Evolutionary conservation across 352 stramenopile species (phyloP).

Genomic region (Poterioochromonas sp.): DNA sequence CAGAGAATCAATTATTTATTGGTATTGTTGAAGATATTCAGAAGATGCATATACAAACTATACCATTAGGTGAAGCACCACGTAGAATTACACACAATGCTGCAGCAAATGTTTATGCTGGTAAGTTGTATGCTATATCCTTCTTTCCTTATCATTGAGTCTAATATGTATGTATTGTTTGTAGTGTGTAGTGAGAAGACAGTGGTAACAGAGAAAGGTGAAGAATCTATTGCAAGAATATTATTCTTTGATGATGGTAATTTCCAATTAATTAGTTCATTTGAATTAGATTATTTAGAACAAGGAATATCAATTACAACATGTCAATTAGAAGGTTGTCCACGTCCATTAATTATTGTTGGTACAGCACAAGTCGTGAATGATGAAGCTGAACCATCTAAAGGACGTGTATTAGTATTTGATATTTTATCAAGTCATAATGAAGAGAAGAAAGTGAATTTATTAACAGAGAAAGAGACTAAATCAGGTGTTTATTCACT

Average conservation of each 20-base stretch:
- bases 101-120: neutral
- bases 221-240: neutral
- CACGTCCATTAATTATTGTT: slow-evolving; percentile 48
- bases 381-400: slow-evolving; percentile 76
- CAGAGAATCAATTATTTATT: slow-evolving; percentile 84
- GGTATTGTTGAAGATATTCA: slow-evolving; percentile 97
- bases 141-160: slow-evolving; percentile 23
- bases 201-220: neutral
- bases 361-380: slow-evolving; percentile 71
- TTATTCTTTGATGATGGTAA: slow-evolving; percentile 21
- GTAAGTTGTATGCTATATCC: neutral
- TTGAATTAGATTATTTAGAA: slow-evolving; percentile 13
- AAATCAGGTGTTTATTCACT: slow-evolving; percentile 81
- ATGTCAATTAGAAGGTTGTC: slow-evolving; percentile 49
- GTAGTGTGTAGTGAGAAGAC: neutral
- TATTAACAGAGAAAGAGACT: slow-evolving; percentile 79
- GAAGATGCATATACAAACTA: slow-evolving; percentile 95
- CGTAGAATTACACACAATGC: slow-evolving; percentile 68
- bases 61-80: slow-evolving; percentile 81
- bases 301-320: neutral
- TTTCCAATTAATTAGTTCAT: neutral
- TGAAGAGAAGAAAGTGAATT: slow-evolving; percentile 57
- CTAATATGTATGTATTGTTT: neutral
- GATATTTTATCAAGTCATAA: slow-evolving; percentile 66
- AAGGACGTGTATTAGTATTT: slow-evolving; percentile 81